Evolutionary conservation across 2,329 filamentous ascomycete species (phyloP), one percentile per base, ranked within the genome.

Genomic region (Aspergillus tubingensis): DNA sequence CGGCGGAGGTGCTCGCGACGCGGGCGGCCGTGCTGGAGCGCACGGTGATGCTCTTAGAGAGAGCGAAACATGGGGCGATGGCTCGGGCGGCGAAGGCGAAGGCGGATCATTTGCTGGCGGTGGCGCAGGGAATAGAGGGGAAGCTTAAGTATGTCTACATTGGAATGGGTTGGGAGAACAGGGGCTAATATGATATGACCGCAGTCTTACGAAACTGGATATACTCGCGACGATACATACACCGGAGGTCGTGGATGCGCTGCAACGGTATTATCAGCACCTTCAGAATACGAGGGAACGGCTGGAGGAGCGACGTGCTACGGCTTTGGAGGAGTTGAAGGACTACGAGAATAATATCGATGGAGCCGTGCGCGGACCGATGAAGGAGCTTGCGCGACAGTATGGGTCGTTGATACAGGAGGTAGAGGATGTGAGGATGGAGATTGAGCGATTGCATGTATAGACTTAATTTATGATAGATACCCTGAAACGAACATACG

Each of bases 351-450:
- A 63, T 59, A 66, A n/a, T 32, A 57, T 50, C 21, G 49, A 54
- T 13, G 25, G 41, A 21, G 43, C 49, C 8, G 65, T 64, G 49
- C 63, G 62, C 54, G 70, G 67, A 6, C 67, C 72, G 1, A 73
- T 80, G 65, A 63, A 61, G 30, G 74, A 75, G 57, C 74, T 80
- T 58, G 74, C 76, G 27, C 72, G 68, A 48, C 71, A 72, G 43
- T 80, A 79, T 68, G 74, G 72, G 4, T 60, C 66, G 17, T 65
- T 80, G 50, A 70, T 73, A 1, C 69, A 66, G 56, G 76, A 80
- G 57, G 70, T 77, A 6, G 77, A 79, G 50, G 62, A 62, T 5
- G 58, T 64, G 27, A 63, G 56, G 21, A 55, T 51, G 44, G 67
- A 66, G 62, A 74, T 77, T 39, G 66, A 70, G 63, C 68, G 68